phyloP scores from a whole-genome alignment of 176 grass and related monocot species.

The Aechmea fasciata region DNA sequence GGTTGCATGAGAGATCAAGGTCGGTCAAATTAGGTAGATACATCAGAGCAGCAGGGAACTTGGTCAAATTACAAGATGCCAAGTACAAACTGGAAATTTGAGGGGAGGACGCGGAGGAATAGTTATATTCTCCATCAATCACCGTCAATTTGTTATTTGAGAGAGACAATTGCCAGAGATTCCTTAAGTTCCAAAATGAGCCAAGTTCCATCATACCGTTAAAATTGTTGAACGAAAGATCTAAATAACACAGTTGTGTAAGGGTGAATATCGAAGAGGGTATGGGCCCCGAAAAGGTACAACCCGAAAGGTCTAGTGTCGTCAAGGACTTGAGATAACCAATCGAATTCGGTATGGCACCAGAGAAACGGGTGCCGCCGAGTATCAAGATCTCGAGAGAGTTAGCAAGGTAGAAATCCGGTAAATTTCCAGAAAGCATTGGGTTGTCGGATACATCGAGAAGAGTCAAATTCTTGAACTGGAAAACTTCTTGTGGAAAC shows the following conservation, averaged over 20 bases:
- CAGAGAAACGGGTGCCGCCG: background rate
- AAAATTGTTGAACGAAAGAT: conserved; percentile 9
- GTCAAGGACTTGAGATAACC: conserved; percentile 10
- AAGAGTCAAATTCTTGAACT: conserved; percentile 5
- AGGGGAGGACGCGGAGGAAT: too few species aligned
- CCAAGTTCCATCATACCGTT: background rate
- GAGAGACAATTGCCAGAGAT: too few species aligned
- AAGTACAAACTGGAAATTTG: too few species aligned
- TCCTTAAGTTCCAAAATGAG: too few species aligned
- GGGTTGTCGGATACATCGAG: conserved; percentile 26
- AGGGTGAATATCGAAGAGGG: background rate
- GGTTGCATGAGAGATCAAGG: too few species aligned
- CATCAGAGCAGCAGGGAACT: too few species aligned
- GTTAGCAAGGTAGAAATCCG: too few species aligned
- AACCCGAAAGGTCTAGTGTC: background rate
- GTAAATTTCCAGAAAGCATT: conserved; percentile 11
- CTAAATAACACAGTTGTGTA: background rate
- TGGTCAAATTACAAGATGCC: too few species aligned
- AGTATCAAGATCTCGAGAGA: background rate
- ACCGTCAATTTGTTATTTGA: too few species aligned
- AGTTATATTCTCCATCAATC: too few species aligned
- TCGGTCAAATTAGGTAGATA: too few species aligned
- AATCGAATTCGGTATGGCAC: background rate
- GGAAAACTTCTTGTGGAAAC: conserved; percentile 16
- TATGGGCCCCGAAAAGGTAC: background rate